Evolutionary conservation across 2,329 filamentous ascomycete genomes (phyloP), one percentile per base, ranked within the genome.

Genomic region (Sporothrix globosa): DNA sequence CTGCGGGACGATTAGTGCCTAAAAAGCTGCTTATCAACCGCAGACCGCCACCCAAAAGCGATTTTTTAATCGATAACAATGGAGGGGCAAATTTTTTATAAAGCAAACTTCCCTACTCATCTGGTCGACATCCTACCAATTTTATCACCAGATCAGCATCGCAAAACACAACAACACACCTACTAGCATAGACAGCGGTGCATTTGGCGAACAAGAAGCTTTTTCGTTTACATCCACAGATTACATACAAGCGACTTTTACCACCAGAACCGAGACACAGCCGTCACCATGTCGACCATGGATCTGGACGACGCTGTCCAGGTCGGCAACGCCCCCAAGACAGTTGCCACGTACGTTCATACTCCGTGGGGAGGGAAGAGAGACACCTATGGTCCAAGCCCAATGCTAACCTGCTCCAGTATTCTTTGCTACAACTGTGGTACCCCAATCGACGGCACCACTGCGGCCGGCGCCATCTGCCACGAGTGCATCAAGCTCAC

Each of bases 361-460:
- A 14, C 41, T 3, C 41, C 34, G 1, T 4, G 34, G 34, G 34
- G 34, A 34, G 34, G 34, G 34, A 34, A n/a, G 11, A 41, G 21
- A 34, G 10, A 53, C 19, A 53, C n/a, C 2, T 2, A 3, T 11
- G n/a, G 19, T 53, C 10, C n/a, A 2, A 2, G 52, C 4, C 5
- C 21, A 14, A 6, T 68, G 21, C 72, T 76, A 52, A 75, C 69
- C 19, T 4, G 21, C 17, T 34, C 21, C 72, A 92, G 90, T n/a
- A 97, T 98, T 78, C 91, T 99, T 71, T 99, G 96, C 82, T 97
- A 93, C 84, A 97, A 98, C 85, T 99, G 96, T 81, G 96, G 95
- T 78, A 93, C 92, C 72, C 91, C 95, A 52, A 97, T 99, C 77
- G 94, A 97, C 81, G 96, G 96, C 80, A 97, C 93, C 21, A 88